Base-by-base conservation (phyloP, 2,329 filamentous ascomycete species). In the Fusarium sp. region DNA sequence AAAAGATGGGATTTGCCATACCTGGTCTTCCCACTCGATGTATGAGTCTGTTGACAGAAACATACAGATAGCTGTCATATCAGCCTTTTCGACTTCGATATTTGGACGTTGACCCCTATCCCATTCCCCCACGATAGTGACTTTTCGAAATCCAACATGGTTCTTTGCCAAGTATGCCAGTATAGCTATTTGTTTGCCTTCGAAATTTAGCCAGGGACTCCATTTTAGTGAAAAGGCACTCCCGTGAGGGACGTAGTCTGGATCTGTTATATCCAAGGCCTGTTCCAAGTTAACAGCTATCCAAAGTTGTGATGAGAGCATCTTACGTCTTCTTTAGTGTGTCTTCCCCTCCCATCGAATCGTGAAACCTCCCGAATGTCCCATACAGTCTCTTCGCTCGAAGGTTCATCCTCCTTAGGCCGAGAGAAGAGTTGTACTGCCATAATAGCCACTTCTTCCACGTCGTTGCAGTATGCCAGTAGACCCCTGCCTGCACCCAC, bases 1-100 rank as follows among this genome's bases (percentile, higher is more conserved):
- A 3, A 2, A 9, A 11, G 3, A 2, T 5, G 9, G 10, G 5
- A 20, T 5, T 1, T 22, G 53, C 50, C 81, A 43, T 76, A 85
- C 84, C 40, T 75, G 78, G 46, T 86, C 80, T 68, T 89, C 86
- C 80, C 86, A 89, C 50, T 83, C 82, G 15, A 88, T 76, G 65
- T 87, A 87, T 2, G 86, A 82, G 65, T 88, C 86, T 0, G 82
- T 76, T 0, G 80, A 80, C 17, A 88, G 79, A 62, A 82, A 80
- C 14, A 84, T 71, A 66, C 87, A 89, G 17, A 84, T 80, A 0
- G 84, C 82, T 35, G 79, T 77, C 3, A 76, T 74, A 52, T 89
- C 85, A 2, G 70, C 63, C 19, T 75, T 63, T 26, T 80, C 81
- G 1, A 86, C 72, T 2, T 75, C 66, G 3, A 87, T 56, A 2